Base-by-base conservation (phyloP, 2,329 filamentous ascomycete species). In the Epichloe glyceriae region DNA sequence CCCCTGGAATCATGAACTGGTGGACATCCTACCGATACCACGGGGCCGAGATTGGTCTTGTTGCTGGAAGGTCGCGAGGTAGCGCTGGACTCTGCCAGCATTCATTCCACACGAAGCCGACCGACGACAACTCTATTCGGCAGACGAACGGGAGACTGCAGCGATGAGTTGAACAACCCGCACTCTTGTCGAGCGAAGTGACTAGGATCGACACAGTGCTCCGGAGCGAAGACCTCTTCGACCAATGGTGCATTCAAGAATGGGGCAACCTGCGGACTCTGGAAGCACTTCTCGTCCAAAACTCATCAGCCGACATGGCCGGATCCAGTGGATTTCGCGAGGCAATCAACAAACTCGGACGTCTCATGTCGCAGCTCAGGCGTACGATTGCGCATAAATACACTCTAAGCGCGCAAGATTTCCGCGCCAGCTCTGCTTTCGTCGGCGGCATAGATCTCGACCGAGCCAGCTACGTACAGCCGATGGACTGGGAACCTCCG, bases 11-110 rank as follows among this genome's bases (percentile, higher is more conserved):
- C 35, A 71, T 73, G 30, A 68, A 69, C 15, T 85, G 81, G 81
- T 74, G 73, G 62, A 64, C 60, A 2, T 65, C 70, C 2, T 55
- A 61, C 20, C 49, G 57, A 1, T 61, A 68, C 10, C 74, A 63
- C 39, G 52, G 47, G 1, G 58, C 65, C 14, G 60, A 63, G 30
- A 52, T 58, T 20, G 57, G 54, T 43, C 55, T 65, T 15, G 67
- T 68, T 75, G 11, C 73, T 86, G 40, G 71, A 79, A 54, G 75
- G 75, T 2, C 68, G 74, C 3, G 66, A 73, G 33, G 69, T 80
- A 0, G 67, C 70, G 1, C 62, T 88, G 14, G 76, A 86, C 62
- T 85, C 82, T 0, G 83, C 83, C 0, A 71, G 75, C 11, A 19
- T 19, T 19, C 19, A 19, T 19, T 80, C 30, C 30, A 20, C 47